Conservation (phyloP, 2,329 filamentous ascomycete species). For the Ophiocordyceps robertsii region DNA sequence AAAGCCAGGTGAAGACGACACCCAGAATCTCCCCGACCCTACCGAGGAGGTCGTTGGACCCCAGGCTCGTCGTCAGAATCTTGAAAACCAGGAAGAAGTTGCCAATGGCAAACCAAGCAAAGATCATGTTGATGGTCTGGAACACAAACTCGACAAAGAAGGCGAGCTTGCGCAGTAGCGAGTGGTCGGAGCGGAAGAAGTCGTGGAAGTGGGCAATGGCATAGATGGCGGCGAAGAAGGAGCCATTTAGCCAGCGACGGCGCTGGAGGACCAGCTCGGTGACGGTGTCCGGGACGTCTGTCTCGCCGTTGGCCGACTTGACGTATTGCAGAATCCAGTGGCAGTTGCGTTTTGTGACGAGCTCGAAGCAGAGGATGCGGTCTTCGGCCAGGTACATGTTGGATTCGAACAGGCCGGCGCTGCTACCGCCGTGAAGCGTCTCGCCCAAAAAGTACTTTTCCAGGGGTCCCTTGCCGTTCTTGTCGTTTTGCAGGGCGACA, state of each 20-base stretch:
- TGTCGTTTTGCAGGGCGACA: slow-evolving; percentile 90
- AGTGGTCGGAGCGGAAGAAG: slow-evolving; percentile 88
- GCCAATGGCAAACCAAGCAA: slow-evolving; percentile 95
- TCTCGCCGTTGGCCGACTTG: slow-evolving; percentile 93
- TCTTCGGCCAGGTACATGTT: slow-evolving; percentile 99
- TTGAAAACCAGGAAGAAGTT: slow-evolving; percentile 99
- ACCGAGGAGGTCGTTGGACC: slow-evolving; percentile 55
- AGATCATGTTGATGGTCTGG: slow-evolving; percentile 93
- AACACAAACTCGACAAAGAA: slow-evolving; percentile 90
- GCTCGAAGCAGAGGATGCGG: slow-evolving; percentile 96
- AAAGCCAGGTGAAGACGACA: slow-evolving; percentile 91
- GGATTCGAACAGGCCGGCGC: slow-evolving; percentile 91
- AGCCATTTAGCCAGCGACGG: slow-evolving; percentile 93
- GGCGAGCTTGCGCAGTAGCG: slow-evolving; percentile 72
- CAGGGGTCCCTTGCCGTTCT: slow-evolving; percentile 80
- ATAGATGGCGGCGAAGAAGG: slow-evolving; percentile 96
- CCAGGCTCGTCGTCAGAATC: slow-evolving; percentile 81
- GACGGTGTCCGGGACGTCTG: slow-evolving; percentile 88
- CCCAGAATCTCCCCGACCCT: slow-evolving; percentile 67
- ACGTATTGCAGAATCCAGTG: slow-evolving; percentile 97
- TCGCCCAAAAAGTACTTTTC: slow-evolving; percentile 97
- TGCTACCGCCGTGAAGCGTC: slow-evolving; percentile 83
- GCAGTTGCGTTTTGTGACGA: slow-evolving; percentile 93
- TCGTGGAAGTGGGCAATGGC: slow-evolving; percentile 91
- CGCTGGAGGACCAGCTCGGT: slow-evolving; percentile 92